A percentile compares a stretch with the other conserved stretches of the same genome.
phyloP scores from a whole-genome alignment of 768 basidiomycete species.

The Termitomyces sp. region DNA sequence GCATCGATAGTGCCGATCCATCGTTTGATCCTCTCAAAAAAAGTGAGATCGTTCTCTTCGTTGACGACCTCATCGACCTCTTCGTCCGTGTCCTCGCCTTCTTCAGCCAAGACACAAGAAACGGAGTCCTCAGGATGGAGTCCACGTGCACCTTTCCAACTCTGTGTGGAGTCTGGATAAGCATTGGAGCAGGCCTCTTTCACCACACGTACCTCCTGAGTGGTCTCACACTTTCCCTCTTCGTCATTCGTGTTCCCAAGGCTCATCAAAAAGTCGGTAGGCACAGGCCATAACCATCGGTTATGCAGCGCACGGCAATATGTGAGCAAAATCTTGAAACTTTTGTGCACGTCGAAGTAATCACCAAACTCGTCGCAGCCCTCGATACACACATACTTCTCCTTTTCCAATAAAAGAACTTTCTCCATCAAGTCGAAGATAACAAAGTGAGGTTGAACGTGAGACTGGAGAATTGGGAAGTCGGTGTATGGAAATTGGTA shows the following conservation, averaged over 20 bases:
- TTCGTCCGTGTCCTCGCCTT: neutral
- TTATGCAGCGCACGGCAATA: neutral
- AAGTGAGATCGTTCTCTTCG: neutral
- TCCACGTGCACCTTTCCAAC: neutral
- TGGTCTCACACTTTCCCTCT: no score
- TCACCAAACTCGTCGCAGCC: neutral
- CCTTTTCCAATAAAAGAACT: neutral
- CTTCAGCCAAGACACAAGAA: neutral
- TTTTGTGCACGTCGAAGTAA: neutral
- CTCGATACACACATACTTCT: neutral
- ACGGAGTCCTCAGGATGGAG: neutral
- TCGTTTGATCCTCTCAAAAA: neutral
- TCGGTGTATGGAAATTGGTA: neutral
- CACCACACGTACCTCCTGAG: no score
- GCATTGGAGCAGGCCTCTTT: neutral
- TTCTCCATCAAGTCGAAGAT: neutral
- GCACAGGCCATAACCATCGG: neutral
- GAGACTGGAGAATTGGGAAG: neutral
- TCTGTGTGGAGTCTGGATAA: neutral
- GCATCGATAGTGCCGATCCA: neutral
- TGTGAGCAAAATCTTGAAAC: neutral
- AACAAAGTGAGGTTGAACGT: neutral
- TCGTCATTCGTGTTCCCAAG: neutral
- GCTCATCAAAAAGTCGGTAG: neutral
- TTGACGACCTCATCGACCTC: neutral